phyloP scores from a whole-genome alignment of 2,329 filamentous ascomycete species.

The Hypoxylon sp. region DNA sequence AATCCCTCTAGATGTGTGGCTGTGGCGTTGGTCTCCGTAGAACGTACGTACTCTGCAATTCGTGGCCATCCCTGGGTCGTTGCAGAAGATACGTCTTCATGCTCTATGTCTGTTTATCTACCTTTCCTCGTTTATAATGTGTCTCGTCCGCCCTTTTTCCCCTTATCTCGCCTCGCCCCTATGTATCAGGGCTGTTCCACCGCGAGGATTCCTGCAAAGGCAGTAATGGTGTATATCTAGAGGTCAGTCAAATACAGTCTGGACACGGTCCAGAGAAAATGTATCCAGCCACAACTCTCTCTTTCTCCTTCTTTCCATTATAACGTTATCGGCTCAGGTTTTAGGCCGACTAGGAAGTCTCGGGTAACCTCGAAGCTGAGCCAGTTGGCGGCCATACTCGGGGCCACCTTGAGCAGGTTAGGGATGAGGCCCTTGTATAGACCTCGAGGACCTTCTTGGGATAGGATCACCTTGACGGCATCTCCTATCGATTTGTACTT shows the following conservation, averaged over 20 bases:
- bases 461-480: slow-evolving; percentile 81
- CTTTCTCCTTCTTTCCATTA: slow-evolving; percentile 23
- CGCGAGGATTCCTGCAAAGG: slow-evolving; percentile 7
- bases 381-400: slow-evolving; percentile 99
- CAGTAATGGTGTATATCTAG: slow-evolving; percentile 18
- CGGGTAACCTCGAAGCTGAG: slow-evolving; percentile 94
- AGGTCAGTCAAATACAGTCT: slow-evolving; percentile 18
- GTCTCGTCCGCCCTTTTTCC: slow-evolving; percentile 2
- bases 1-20: slow-evolving; percentile 3
- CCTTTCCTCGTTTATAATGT: slow-evolving; percentile 23
- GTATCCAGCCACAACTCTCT: slow-evolving; percentile 18
- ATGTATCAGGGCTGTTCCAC: slow-evolving; percentile 14
- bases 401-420: slow-evolving; percentile 95
- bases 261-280: slow-evolving; percentile 20
- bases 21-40: neutral
- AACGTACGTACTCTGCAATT: slow-evolving; percentile 6
- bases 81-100: slow-evolving; percentile 12
- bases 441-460: slow-evolving; percentile 82
- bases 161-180: slow-evolving; percentile 3
- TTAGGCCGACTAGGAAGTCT: slow-evolving; percentile 78
- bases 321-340: slow-evolving; percentile 50
- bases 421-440: slow-evolving; percentile 96
- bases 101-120: slow-evolving; percentile 32
- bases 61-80: slow-evolving; percentile 6
- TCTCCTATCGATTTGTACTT: slow-evolving; percentile 89